These are phyloP conservation scores for Leptographium procerum DNA, from an alignment of 2,329 filamentous ascomycete genomes.

Conservation along the genomic window DNA sequence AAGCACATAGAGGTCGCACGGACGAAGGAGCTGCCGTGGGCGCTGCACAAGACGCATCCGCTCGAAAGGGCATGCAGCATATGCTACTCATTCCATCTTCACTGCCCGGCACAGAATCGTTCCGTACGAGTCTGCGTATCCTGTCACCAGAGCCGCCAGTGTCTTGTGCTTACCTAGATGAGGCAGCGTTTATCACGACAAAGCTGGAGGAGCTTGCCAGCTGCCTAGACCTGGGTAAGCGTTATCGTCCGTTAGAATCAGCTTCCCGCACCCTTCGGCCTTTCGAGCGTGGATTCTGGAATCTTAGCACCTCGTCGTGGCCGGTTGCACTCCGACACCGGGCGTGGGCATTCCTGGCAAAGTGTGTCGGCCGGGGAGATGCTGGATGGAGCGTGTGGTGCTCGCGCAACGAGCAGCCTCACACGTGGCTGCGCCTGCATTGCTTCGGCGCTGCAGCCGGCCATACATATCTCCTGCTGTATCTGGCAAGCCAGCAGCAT, in stretches of 20 bases:
- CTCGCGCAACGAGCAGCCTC: constrained; percentile 29
- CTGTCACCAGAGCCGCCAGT: constrained; percentile 41
- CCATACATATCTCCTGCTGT: constrained; percentile 66
- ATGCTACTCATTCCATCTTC: background rate
- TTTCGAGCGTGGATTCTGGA: constrained; percentile 73
- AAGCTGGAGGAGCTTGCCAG: constrained; percentile 40
- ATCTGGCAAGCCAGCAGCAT: constrained; percentile 55
- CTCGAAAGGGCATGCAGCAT: background rate
- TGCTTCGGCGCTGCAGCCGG: constrained; percentile 66
- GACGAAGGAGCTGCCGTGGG: background rate
- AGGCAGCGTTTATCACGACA: constrained; percentile 42
- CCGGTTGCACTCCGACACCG: constrained; percentile 30
- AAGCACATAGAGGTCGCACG: background rate
- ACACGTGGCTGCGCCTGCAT: constrained; percentile 49
- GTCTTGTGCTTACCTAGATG: constrained; percentile 29
- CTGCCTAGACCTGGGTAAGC: constrained; percentile 37
- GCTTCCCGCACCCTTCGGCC: constrained; percentile 33
- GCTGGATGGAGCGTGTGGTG: constrained; percentile 60
- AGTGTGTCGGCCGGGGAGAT: constrained; percentile 45
- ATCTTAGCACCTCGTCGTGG: constrained; percentile 49
- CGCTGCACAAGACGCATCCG: background rate
- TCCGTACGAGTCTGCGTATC: constrained; percentile 30
- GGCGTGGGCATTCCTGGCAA: constrained; percentile 51
- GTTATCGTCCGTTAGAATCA: constrained; percentile 37
- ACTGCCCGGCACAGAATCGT: no score